A percentile compares a stretch with the other conserved stretches of the same genome.
Conservation (phyloP, 164 flowering plant genomes). For the Aristolochia fimbriata region DNA sequence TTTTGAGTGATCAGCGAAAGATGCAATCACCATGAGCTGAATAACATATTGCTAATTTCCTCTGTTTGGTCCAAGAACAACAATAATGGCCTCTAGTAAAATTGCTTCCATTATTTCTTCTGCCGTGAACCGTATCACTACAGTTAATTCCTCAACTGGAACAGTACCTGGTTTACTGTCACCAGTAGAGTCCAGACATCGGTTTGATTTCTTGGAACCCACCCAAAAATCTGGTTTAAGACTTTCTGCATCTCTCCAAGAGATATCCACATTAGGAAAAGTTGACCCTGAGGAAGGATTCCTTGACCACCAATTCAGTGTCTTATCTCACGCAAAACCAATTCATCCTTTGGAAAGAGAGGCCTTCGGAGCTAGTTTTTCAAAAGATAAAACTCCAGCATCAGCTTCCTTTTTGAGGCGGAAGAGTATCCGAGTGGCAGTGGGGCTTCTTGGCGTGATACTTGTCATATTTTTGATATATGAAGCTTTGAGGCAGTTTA, state of each 20-base stretch:
- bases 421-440: constrained; percentile 43
- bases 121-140: constrained; percentile 27
- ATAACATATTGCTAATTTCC: too few species aligned
- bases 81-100: constrained; percentile 34
- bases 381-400: constrained; percentile 53
- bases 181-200: constrained; percentile 22
- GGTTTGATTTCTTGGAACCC: constrained; percentile 22
- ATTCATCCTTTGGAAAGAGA: constrained; percentile 36
- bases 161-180: constrained; percentile 36
- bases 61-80: too few species aligned
- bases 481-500: constrained; percentile 22
- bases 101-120: constrained; percentile 23
- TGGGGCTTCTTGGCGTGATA: constrained; percentile 35
- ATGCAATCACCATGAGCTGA: too few species aligned
- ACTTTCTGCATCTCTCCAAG: constrained; percentile 76
- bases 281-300: constrained; percentile 45
- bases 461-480: constrained; percentile 33
- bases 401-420: constrained; percentile 27
- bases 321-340: constrained; percentile 22
- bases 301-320: constrained; percentile 12
- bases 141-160: constrained; percentile 28
- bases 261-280: constrained; percentile 50
- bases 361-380: constrained; percentile 56
- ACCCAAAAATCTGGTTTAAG: constrained; percentile 39
- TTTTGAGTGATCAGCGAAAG: neutral